Evolutionary conservation across 208 protist species (phyloP), one percentile per base, ranked within the genome.

Genomic region (Trichomonas gallinae): DNA sequence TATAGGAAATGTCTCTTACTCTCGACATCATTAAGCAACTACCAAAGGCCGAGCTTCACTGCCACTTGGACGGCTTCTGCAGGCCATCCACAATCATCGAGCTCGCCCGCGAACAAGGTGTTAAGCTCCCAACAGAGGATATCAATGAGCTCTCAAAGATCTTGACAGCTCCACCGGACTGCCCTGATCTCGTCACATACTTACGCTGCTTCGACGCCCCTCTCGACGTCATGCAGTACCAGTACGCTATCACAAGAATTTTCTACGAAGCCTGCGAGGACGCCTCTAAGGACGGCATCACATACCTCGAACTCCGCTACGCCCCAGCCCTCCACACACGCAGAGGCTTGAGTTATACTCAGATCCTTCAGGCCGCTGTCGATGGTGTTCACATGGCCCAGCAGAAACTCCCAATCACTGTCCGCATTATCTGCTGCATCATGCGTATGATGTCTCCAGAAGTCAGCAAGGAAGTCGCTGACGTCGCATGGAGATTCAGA

Each of bases 241-340:
- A 46, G 46, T 63, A 96, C 26, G 93, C 46, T 44, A 82, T 96
- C 34, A 96, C 49, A 44, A 44, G 93, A n/a, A 81, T 81, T 31
- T 82, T 96, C 93, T 96, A 83, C 34, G 93, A 96, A 82, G 46
- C 34, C 40, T 96, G 93, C 49, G 49, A 96, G 42, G 93, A 96
- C 63, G 93, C 93, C 26, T 46, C 34, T 31, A 46, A 38, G 23
- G 51, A 63, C 42, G 93, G 49, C 44, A 83, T 81, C 36, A 40
- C 93, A 11, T 63, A 63, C 23, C 15, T 96, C 26, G 93, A 96
- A 34, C 51, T 96, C 6, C 34, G 46, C 10, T 96, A 81, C 34
- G 51, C 46, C n/a, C 93, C 93, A 63, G 93, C 46, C 23, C 40
- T 48, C 31, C 51, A 48, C 34, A 82, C 46, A n/a, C 31, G 34